A percentile compares a stretch with the other conserved stretches of the same genome.
These are phyloP conservation scores for Euphorbia lathyris DNA, from an alignment of 345 rosid genomes.

Conservation along the genomic window DNA sequence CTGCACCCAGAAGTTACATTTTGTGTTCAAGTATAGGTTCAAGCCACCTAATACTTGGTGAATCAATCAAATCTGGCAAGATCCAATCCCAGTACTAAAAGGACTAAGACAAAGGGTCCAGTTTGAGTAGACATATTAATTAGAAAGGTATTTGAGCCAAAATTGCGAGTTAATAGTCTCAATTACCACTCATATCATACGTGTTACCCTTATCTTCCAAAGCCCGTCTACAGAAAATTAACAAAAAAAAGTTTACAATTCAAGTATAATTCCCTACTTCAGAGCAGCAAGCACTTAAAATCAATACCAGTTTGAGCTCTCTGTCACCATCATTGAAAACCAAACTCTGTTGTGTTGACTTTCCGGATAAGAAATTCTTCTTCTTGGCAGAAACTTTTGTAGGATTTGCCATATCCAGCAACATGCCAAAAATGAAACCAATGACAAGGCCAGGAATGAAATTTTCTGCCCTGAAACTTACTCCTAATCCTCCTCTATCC, in stretches of 20 bases:
- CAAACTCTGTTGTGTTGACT: slow-evolving; percentile 40
- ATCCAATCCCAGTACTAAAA: background rate
- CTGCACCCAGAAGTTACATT: too few relatives aligned
- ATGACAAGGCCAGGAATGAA: slow-evolving; percentile 75
- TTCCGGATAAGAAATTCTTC: slow-evolving; percentile 58
- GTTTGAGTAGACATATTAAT: background rate
- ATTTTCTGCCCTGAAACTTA: slow-evolving; percentile 71
- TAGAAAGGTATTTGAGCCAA: background rate
- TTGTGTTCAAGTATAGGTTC: background rate
- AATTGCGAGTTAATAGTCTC: background rate
- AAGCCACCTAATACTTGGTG: background rate
- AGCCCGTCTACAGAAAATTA: background rate
- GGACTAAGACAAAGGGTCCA: background rate
- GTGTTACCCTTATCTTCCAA: background rate
- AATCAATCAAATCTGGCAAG: background rate
- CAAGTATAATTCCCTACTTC: background rate
- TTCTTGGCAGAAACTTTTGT: slow-evolving; percentile 36
- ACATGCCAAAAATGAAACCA: slow-evolving; percentile 79
- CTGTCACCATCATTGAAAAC: slow-evolving; percentile 42
- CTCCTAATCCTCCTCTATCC: slow-evolving; percentile 51
- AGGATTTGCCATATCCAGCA: slow-evolving; percentile 66
- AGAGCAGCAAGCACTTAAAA: background rate
- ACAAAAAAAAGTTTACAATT: background rate
- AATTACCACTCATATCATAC: background rate
- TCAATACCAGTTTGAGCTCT: slow-evolving; percentile 76